phyloP scores from a whole-genome alignment of 805 yeast species.

The Metschnikowia anglica region DNA sequence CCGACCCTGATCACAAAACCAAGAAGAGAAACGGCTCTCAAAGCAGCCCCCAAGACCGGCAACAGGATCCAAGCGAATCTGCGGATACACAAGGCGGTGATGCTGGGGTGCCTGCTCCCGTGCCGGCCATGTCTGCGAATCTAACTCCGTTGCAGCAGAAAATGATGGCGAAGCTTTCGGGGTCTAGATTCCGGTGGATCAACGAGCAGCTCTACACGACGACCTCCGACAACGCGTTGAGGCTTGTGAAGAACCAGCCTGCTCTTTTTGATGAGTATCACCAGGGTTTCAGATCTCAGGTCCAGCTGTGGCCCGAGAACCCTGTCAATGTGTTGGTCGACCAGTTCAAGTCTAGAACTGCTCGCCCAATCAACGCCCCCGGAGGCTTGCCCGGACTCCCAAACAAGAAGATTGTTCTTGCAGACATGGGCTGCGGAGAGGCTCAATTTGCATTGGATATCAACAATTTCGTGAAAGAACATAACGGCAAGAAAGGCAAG shows the following conservation, averaged over 20 bases:
- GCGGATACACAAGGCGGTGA: neutral
- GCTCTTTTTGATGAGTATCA: conserved; percentile 91
- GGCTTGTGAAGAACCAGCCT: conserved; percentile 76
- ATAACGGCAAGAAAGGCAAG: conserved; percentile 21
- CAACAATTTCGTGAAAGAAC: conserved; percentile 44
- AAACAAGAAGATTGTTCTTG: conserved; percentile 69
- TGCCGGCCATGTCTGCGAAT: conserved; percentile 33
- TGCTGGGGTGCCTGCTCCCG: conserved; percentile 19
- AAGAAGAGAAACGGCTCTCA: neutral
- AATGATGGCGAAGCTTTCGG: conserved; percentile 92
- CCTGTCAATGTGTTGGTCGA: conserved; percentile 90
- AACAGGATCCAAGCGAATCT: neutral
- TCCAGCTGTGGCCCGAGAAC: conserved; percentile 96
- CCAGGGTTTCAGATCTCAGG: conserved; percentile 92
- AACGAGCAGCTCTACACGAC: conserved; percentile 95
- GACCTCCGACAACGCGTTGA: conserved; percentile 71
- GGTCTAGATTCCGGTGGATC: conserved; percentile 97
- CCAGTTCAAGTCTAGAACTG: conserved; percentile 59
- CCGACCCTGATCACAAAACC: conserved; percentile 1
- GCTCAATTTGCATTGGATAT: conserved; percentile 80
- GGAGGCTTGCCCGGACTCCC: conserved; percentile 86
- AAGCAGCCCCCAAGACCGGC: neutral
- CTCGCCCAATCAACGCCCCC: conserved; percentile 83
- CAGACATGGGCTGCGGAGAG: conserved; percentile 99
- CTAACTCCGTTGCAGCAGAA: conserved; percentile 89